Percentiles rank a stretch among this genome's conserved stretches.
These are phyloP conservation scores for Saccharomycopsis hybrid DNA, from an alignment of 1,139 yeast species.

Conservation along the genomic window DNA sequence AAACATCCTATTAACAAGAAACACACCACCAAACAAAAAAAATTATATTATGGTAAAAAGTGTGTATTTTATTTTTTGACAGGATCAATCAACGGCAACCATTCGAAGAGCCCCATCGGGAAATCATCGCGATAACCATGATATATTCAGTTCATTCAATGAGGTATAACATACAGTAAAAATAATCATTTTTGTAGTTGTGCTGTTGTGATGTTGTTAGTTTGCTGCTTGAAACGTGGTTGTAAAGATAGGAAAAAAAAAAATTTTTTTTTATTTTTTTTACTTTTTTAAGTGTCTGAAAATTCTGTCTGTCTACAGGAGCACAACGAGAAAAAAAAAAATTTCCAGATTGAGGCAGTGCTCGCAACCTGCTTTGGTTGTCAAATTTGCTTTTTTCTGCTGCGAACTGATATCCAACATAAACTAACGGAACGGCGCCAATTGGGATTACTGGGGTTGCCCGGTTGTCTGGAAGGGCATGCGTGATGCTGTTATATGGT, in stretches of 20 bases:
- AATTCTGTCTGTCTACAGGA: neutral
- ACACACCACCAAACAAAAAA: neutral
- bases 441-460: no score
- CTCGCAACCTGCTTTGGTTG: neutral
- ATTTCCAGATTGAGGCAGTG: neutral
- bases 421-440: no score
- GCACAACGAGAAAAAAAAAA: neutral
- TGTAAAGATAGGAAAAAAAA: neutral
- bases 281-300: neutral
- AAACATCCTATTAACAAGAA: neutral
- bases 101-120: no score
- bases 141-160: no score
- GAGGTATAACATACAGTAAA: constrained; percentile 6
- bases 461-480: no score
- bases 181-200: constrained; percentile 12
- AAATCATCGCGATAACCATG: no score
- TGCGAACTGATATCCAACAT: no score
- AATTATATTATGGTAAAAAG: no score
- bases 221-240: neutral
- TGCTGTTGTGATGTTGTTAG: neutral
- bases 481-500: no score
- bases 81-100: neutral
- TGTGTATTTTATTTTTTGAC: neutral
- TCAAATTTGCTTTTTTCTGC: no score
- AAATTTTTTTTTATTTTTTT: neutral